Evolutionary conservation across 164 flowering plant species (phyloP).

Genomic region (Magnolia sinica): DNA sequence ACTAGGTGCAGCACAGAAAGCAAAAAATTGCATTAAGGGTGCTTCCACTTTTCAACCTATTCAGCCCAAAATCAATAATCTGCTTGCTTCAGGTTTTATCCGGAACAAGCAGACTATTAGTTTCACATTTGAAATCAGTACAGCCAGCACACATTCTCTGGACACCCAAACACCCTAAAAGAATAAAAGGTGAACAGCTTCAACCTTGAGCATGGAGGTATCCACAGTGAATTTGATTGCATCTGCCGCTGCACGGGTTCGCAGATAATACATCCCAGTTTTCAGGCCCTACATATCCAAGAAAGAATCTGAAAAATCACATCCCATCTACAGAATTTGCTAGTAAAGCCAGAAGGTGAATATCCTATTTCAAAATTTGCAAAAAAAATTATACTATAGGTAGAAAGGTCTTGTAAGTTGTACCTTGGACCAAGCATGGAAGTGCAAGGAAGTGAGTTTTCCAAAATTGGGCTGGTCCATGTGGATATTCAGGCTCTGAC

Average conservation of each 20-base stretch:
- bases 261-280: constrained; percentile 94
- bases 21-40: not conserved
- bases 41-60: no score
- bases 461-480: constrained; percentile 95
- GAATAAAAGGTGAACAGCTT: no score
- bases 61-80: not conserved
- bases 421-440: constrained; percentile 92
- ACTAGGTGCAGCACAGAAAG: no score
- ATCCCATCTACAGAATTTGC: not conserved
- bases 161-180: no score
- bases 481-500: constrained; percentile 94
- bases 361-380: not conserved
- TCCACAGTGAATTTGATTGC: constrained; percentile 98
- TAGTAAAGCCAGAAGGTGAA: not conserved
- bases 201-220: constrained; percentile 58
- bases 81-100: not conserved
- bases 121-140: no score
- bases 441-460: constrained; percentile 89
- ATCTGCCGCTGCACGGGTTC: constrained; percentile 95
- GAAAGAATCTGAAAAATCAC: not conserved
- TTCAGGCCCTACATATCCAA: constrained; percentile 29
- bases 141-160: no score
- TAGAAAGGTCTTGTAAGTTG: constrained; percentile 13
- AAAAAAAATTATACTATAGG: not conserved
- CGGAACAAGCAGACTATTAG: no score